Base-by-base conservation (phyloP, 805 yeast species). In the Kazachstania kunashirensis region DNA sequence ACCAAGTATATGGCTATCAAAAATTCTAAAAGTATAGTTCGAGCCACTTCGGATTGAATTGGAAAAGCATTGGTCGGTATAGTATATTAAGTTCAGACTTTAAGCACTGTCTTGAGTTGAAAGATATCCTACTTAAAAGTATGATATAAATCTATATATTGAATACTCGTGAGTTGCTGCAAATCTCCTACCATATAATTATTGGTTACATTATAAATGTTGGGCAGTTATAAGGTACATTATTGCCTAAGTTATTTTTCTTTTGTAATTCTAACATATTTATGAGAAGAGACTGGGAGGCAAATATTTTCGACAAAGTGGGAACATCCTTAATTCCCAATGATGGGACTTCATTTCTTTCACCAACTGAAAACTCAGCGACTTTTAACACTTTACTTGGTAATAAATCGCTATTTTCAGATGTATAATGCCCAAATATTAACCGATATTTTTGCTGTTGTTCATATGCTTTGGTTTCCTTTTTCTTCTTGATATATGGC, bases 211-310 rank as follows among this genome's bases (percentile, higher is more conserved):
- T 26, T 8, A 26, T 26, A 16, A 28, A 28, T n/a, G n/a, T n/a
- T 28, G 31, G 31, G 5, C 13, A 11, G 17, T 28, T 28, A 28
- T 28, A 28, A 16, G 31, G 31, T 10, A 12, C 31, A 28, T 17
- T 28, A 2, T 11, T 28, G 12, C 13, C 13, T 28, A 19, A 17
- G 5, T 28, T 16, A 16, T 12, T 16, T 28, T 21, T 28, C 13
- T 28, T 34, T 13, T 18, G 14, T 10, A 26, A 15, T 12, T 38
- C 44, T 7, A 40, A 5, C 24, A 29, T 34, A 13, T 42, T 41
- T 23, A 46, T 36, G 4, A 44, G 19, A 15, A 37, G 23, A 3
- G 43, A 41, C 27, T 45, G 46, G 16, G 43, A 45, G 9, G 47
- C 42, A 14, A 41, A 29, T n/a, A 38, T 23, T 24, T 42, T 41